Evolutionary conservation across 2,329 filamentous ascomycete species (phyloP).

Genomic region (Beauveria brongniartii): DNA sequence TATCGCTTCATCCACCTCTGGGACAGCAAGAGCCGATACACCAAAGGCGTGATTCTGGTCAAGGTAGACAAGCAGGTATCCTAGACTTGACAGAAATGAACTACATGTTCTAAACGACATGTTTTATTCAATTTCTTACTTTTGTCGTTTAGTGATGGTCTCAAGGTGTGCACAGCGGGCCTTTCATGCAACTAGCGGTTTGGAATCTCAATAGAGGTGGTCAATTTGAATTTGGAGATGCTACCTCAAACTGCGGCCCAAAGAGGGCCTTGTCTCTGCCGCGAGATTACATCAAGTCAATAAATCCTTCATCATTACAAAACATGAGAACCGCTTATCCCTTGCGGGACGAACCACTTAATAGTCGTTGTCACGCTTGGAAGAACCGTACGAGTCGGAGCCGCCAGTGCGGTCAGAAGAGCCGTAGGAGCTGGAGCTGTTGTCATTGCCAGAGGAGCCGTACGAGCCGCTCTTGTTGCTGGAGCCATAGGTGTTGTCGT

Average conservation of each 20-base stretch:
- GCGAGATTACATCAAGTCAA: background rate
- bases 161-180: background rate
- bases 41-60: constrained; percentile 63
- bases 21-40: constrained; percentile 57
- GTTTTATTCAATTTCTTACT: too few species aligned
- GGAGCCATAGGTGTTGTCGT: constrained; percentile 9
- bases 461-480: constrained; percentile 1
- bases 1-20: constrained; percentile 71
- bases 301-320: background rate
- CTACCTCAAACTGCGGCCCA: background rate
- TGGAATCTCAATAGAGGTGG: background rate
- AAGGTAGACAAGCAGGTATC: constrained; percentile 55
- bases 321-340: background rate
- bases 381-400: constrained; percentile 12
- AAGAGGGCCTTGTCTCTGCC: background rate
- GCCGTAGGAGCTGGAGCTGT: constrained; percentile 8
- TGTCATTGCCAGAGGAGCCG: too few species aligned
- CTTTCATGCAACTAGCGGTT: background rate
- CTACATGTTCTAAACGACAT: too few species aligned
- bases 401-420: background rate
- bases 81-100: background rate
- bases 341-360: background rate
- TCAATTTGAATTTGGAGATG: background rate
- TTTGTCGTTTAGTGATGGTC: too few species aligned
- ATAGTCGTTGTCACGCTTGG: constrained; percentile 16